phyloP scores from a whole-genome alignment of 192 early-diverging fungal genomes.

The Rhizophagus prolifer region DNA sequence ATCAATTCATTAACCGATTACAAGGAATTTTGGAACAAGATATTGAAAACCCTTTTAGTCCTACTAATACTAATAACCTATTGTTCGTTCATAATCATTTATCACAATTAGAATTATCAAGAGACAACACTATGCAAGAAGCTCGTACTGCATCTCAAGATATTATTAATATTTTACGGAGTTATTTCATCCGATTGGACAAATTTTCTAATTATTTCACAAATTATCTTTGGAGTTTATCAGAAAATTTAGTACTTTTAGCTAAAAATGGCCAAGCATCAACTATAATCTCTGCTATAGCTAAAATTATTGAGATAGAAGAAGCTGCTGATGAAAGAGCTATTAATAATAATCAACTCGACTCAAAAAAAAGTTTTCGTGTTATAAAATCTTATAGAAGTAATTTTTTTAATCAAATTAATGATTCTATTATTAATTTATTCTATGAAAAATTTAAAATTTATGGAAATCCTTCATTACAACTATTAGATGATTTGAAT shows the following conservation, averaged over 20 bases:
- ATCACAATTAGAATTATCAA: constrained; percentile 82
- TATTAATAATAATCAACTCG: too few relatives aligned
- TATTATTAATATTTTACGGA: constrained; percentile 76
- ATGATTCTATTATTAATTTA: constrained; percentile 61
- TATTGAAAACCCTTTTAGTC: constrained; percentile 55
- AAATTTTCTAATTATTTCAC: constrained; percentile 80
- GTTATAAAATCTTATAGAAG: constrained; percentile 55
- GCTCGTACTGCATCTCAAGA: constrained; percentile 65
- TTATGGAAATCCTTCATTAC: constrained; percentile 56
- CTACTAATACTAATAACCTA: constrained; percentile 75
- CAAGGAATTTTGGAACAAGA: constrained; percentile 70
- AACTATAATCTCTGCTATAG: constrained; percentile 75
- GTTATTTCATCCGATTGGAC: constrained; percentile 85
- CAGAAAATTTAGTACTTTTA: constrained; percentile 75
- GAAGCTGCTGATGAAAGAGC: constrained; percentile 83
- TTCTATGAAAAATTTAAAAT: constrained; percentile 65
- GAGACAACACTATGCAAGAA: constrained; percentile 77
- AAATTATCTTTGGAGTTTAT: constrained; percentile 80
- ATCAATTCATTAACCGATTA: constrained; percentile 73
- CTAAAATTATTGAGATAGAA: constrained; percentile 93
- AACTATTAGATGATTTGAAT: constrained; percentile 67
- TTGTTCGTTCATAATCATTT: constrained; percentile 86
- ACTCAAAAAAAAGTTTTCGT: not conserved
- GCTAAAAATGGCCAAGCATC: constrained; percentile 62
- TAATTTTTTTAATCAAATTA: constrained; percentile 73